A percentile compares a stretch with the other conserved stretches of the same genome.
Conservation (phyloP, 768 basidiomycete genomes). For the Lactarius hatsudake region DNA sequence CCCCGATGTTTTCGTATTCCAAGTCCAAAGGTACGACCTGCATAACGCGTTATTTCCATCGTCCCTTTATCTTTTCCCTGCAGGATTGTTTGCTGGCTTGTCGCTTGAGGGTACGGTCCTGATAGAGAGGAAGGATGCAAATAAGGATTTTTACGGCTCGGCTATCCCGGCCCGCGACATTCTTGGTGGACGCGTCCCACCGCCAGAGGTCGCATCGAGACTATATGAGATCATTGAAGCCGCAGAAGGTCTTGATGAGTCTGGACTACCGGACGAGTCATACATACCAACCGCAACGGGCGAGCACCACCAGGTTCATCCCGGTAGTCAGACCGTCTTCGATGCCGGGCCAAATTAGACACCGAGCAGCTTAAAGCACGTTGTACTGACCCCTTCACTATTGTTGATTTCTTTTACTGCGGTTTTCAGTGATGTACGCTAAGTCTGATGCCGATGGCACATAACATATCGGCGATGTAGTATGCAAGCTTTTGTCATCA, state of each 20-base stretch:
- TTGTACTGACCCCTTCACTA: slow-evolving; percentile 11
- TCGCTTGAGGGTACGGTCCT: slow-evolving; percentile 93
- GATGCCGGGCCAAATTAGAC: slow-evolving; percentile 57
- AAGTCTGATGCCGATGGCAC: not conserved
- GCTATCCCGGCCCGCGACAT: slow-evolving; percentile 86
- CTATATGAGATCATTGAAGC: slow-evolving; percentile 97
- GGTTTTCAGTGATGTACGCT: not conserved
- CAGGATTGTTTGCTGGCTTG: slow-evolving; percentile 91
- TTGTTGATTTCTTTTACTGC: slow-evolving; percentile 1
- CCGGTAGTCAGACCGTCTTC: slow-evolving; percentile 59
- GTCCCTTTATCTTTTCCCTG: slow-evolving; percentile 6
- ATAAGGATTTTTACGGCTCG: slow-evolving; percentile 94
- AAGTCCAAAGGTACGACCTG: slow-evolving; percentile 78
- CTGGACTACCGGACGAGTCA: slow-evolving; percentile 68
- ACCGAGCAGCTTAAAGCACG: not conserved
- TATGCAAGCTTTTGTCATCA: not conserved
- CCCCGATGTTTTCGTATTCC: slow-evolving; percentile 97
- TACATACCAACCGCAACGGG: slow-evolving; percentile 71
- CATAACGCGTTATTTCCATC: not conserved
- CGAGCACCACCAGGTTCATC: slow-evolving; percentile 51
- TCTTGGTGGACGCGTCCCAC: slow-evolving; percentile 88
- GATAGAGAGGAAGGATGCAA: slow-evolving; percentile 94
- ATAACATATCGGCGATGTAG: not conserved
- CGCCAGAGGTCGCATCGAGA: slow-evolving; percentile 91
- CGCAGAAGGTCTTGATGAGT: slow-evolving; percentile 89